A percentile compares a stretch with the other conserved stretches of the same genome.
phyloP scores from a whole-genome alignment of 208 protist genomes.

The Trypanosomatidae sp. region DNA sequence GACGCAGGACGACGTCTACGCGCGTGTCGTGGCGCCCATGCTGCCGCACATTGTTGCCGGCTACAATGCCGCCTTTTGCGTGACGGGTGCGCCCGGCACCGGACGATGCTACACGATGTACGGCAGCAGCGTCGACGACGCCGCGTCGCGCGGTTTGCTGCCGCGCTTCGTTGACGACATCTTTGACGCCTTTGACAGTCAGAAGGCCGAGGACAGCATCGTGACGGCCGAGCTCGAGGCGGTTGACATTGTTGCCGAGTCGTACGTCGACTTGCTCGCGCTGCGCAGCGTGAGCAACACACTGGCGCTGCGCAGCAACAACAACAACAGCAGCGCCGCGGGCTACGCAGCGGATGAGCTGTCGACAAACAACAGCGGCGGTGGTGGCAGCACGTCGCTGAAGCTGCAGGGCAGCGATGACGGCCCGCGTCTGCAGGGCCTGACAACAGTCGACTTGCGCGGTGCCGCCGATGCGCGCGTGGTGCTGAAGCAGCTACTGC shows the following conservation, averaged over 20 bases:
- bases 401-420: conserved; percentile 30
- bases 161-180: conserved; percentile 72
- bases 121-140: conserved; percentile 33
- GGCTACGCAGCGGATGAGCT: background rate
- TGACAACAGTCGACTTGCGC: conserved; percentile 19
- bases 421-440: conserved; percentile 40
- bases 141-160: conserved; percentile 36
- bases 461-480: conserved; percentile 15
- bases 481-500: conserved; percentile 31
- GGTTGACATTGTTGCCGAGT: conserved; percentile 53
- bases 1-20: conserved; percentile 75
- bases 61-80: conserved; percentile 65
- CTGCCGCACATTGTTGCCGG: conserved; percentile 53
- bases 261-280: conserved; percentile 59
- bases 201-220: conserved; percentile 32
- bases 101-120: conserved; percentile 69
- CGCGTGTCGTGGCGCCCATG: conserved; percentile 30
- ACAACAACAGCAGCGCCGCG: background rate
- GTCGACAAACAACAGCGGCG: conserved; percentile 1
- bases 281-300: no score
- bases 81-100: conserved; percentile 36
- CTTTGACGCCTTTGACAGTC: conserved; percentile 42
- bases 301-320: background rate
- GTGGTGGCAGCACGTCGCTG: conserved; percentile 3
- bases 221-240: conserved; percentile 49